Evolutionary conservation across 192 early-diverging fungal genomes (phyloP).

Genomic region (Rhizophagus prolifer): DNA sequence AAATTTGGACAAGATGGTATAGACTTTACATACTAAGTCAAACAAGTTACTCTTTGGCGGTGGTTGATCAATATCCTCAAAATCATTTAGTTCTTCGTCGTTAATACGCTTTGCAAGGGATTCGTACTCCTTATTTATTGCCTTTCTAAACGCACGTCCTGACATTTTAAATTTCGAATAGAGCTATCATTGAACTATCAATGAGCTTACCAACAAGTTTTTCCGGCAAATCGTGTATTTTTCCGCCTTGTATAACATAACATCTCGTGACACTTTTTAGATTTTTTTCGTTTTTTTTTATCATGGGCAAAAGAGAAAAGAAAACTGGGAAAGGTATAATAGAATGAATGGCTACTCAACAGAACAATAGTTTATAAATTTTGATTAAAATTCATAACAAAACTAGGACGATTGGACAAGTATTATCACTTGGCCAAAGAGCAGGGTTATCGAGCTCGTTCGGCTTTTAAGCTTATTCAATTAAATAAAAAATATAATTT

Average conservation of each 20-base stretch:
- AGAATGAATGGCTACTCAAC: background rate
- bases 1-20: background rate
- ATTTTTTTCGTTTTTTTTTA: background rate
- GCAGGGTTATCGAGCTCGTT: slow-evolving; percentile 97
- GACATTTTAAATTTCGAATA: slow-evolving; percentile 6
- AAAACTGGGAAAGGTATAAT: slow-evolving; percentile 52
- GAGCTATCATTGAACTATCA: too few species aligned
- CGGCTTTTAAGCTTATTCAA: slow-evolving; percentile 99
- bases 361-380: background rate
- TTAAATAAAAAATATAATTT: slow-evolving; percentile 99
- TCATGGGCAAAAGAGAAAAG: slow-evolving; percentile 50
- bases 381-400: background rate
- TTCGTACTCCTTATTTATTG: slow-evolving; percentile 11
- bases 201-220: too few species aligned
- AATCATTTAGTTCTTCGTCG: background rate
- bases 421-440: slow-evolving; percentile 99
- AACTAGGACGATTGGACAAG: slow-evolving; percentile 94
- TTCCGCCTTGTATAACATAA: background rate
- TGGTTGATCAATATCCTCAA: background rate
- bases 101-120: background rate
- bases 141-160: slow-evolving; percentile 16
- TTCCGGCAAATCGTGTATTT: background rate
- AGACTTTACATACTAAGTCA: background rate
- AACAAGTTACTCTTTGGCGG: slow-evolving; percentile 3
- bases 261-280: background rate